A percentile compares a stretch with the other conserved stretches of the same genome.
phyloP scores from a whole-genome alignment of 2,329 filamentous ascomycete species.

The Amauroascus verrucosus region DNA sequence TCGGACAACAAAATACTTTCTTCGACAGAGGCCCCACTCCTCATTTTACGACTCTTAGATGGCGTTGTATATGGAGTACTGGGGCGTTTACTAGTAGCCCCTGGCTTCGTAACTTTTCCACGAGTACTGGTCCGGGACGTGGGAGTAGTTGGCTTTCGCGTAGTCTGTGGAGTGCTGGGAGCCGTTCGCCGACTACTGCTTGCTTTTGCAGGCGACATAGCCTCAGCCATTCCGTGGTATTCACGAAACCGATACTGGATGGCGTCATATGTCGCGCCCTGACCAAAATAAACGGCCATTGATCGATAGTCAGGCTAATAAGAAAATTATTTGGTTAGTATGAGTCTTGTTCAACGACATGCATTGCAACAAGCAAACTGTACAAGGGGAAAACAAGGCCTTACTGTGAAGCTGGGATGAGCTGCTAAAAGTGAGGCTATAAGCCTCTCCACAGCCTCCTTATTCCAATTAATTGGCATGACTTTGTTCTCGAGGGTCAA shows the following conservation, averaged over 20 bases:
- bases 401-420: conserved; percentile 23
- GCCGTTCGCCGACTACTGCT: conserved; percentile 8
- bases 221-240: conserved; percentile 34
- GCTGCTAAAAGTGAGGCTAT: conserved; percentile 23
- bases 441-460: conserved; percentile 21
- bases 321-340: not conserved
- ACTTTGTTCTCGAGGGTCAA: not conserved
- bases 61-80: not conserved
- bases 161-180: not conserved
- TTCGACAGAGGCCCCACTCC: not conserved
- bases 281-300: conserved; percentile 38
- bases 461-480: conserved; percentile 22
- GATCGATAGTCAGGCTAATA: conserved; percentile 37
- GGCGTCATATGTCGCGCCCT: conserved; percentile 39
- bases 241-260: conserved; percentile 40
- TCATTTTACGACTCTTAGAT: not conserved
- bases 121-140: conserved; percentile 2
- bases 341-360: no score
- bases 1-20: conserved; percentile 12
- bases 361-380: no score
- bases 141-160: not conserved
- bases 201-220: conserved; percentile 21
- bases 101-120: not conserved
- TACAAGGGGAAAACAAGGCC: not conserved
- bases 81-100: not conserved